These are phyloP conservation scores for Acanthamoeba castellanii DNA, from an alignment of 208 protist genomes.

Conservation along the genomic window DNA sequence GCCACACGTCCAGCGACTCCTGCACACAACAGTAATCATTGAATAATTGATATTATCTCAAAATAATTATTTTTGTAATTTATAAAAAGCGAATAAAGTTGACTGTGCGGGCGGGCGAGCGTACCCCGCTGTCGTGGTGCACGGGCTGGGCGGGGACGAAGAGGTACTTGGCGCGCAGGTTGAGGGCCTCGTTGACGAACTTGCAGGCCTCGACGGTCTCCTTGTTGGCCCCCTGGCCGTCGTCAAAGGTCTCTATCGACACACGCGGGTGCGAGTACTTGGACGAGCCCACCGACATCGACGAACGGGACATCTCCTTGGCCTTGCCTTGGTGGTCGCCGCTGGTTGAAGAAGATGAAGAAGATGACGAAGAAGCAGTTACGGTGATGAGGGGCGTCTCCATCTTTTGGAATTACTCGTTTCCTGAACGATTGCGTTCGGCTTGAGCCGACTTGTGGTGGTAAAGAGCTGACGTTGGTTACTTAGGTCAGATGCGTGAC, in stretches of 20 bases:
- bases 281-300: neutral
- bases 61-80: neutral
- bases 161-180: constrained; percentile 68
- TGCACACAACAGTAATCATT: neutral
- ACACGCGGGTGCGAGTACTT: constrained; percentile 24
- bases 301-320: neutral
- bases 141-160: neutral
- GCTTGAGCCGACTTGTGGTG: neutral
- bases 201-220: constrained; percentile 52
- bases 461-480: neutral
- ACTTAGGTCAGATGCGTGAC: too few species aligned
- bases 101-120: too few species aligned
- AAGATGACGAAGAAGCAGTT: neutral
- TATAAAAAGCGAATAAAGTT: too few species aligned
- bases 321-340: neutral
- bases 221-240: neutral
- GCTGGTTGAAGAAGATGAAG: neutral
- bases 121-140: neutral
- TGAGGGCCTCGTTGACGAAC: constrained; percentile 43
- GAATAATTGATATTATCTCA: neutral
- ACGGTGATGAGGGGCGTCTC: neutral
- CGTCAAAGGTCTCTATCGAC: constrained; percentile 52
- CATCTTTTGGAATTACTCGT: neutral
- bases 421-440: too few species aligned
- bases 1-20: constrained; percentile 15